Evolutionary conservation across 2,329 filamentous ascomycete species (phyloP).

Genomic region (Endoconidiophora laricicola): DNA sequence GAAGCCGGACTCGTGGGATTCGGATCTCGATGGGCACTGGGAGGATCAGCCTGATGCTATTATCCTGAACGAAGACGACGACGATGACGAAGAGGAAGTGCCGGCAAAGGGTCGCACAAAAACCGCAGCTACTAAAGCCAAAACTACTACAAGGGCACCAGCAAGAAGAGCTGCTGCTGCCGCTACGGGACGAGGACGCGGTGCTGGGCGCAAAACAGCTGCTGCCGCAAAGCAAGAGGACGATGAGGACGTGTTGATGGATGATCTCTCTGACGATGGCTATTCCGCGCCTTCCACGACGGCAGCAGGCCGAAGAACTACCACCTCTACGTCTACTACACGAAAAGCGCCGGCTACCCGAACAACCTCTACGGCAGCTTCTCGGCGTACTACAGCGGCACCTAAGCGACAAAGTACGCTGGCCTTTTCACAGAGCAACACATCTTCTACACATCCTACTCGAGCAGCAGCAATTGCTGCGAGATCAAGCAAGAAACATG

Average conservation of each 20-base stretch:
- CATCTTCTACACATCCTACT: not conserved
- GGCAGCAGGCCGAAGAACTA: not conserved
- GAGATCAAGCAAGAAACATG: slow-evolving; percentile 27
- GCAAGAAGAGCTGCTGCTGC: slow-evolving; percentile 27
- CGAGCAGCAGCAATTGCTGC: not conserved
- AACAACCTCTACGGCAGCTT: slow-evolving; percentile 16
- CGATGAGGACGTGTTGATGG: slow-evolving; percentile 33
- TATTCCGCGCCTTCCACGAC: slow-evolving; percentile 20
- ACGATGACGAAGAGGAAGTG: slow-evolving; percentile 33
- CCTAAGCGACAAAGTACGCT: slow-evolving; percentile 31
- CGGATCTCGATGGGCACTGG: slow-evolving; percentile 78
- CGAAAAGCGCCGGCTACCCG: slow-evolving; percentile 12
- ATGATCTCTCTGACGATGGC: slow-evolving; percentile 32
- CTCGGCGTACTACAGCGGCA: slow-evolving; percentile 15
- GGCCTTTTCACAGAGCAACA: slow-evolving; percentile 28
- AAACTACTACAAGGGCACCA: slow-evolving; percentile 24
- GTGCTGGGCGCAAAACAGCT: slow-evolving; percentile 26
- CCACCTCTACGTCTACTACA: not conserved
- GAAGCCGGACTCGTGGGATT: slow-evolving; percentile 69
- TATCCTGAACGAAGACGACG: slow-evolving; percentile 32
- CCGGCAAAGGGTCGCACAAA: not conserved
- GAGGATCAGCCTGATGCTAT: slow-evolving; percentile 54
- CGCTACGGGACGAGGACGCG: slow-evolving; percentile 19
- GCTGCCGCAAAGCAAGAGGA: slow-evolving; percentile 23
- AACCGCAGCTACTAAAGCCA: slow-evolving; percentile 14